These are phyloP conservation scores for Elsinoe batatas DNA, from an alignment of 2,329 filamentous ascomycete species.

Conservation along the genomic window DNA sequence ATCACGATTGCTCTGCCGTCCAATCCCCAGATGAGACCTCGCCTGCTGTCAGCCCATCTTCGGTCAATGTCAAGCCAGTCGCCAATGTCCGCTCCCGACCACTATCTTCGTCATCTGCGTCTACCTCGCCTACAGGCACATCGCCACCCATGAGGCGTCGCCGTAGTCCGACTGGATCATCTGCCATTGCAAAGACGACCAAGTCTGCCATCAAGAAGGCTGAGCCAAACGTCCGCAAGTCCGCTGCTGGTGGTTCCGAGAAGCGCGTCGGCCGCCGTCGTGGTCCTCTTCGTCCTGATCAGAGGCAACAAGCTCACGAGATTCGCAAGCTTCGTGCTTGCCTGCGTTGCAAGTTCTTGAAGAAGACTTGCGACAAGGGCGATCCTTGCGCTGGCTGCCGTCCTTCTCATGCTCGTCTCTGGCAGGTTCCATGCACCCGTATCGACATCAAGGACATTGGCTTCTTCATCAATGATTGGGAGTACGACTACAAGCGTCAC, in stretches of 20 bases:
- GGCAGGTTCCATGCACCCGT: constrained; percentile 95
- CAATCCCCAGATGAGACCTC: constrained; percentile 20
- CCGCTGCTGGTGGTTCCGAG: constrained; percentile 55
- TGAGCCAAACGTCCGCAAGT: constrained; percentile 60
- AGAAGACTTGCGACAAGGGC: constrained; percentile 98
- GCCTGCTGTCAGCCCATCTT: constrained; percentile 19
- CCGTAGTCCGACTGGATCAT: constrained; percentile 38
- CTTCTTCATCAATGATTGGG: constrained; percentile 99
- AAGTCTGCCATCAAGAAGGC: constrained; percentile 76
- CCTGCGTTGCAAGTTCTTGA: constrained; percentile 93
- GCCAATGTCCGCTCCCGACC: constrained; percentile 47
- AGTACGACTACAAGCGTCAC: constrained; percentile 89
- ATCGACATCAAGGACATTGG: constrained; percentile 98
- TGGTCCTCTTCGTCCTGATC: constrained; percentile 82
- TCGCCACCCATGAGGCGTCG: constrained; percentile 59
- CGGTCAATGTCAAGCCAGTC: constrained; percentile 22
- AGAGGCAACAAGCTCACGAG: constrained; percentile 91
- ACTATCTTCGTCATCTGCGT: constrained; percentile 48
- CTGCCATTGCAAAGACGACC: constrained; percentile 55
- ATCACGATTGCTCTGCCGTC: constrained; percentile 17
- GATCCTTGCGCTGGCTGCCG: constrained; percentile 93
- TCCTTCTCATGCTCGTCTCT: constrained; percentile 86
- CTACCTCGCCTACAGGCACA: constrained; percentile 42
- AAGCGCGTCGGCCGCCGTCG: constrained; percentile 89
- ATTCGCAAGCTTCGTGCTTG: constrained; percentile 92